Conservation (phyloP, 768 basidiomycete species). For the Pleurotus tuber-regium region DNA sequence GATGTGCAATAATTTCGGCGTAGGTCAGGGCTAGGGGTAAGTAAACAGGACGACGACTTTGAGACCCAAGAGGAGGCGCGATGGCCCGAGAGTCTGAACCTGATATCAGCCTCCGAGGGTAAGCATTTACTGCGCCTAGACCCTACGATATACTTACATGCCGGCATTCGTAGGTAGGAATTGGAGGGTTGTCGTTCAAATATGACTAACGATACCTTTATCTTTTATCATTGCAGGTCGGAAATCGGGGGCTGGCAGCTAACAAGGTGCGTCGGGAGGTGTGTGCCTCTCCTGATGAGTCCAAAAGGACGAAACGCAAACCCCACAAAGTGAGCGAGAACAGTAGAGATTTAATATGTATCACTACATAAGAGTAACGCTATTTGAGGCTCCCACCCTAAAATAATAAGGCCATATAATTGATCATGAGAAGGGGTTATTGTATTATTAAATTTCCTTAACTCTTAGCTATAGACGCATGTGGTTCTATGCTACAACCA, state of each 20-base stretch:
- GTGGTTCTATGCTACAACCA: slow-evolving; percentile 2
- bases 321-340: too few species aligned
- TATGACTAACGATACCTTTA: background rate
- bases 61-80: background rate
- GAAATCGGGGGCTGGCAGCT: background rate
- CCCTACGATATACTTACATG: too few species aligned
- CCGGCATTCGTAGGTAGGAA: too few species aligned
- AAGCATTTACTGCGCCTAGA: too few species aligned
- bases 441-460: background rate
- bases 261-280: background rate
- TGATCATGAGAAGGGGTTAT: background rate
- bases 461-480: background rate
- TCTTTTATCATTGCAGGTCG: background rate
- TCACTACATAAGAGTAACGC: too few species aligned
- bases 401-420: too few species aligned
- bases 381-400: too few species aligned
- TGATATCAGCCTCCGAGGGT: too few species aligned
- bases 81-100: background rate
- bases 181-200: background rate
- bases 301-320: background rate
- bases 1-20: background rate
- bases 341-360: too few species aligned
- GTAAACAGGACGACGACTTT: background rate
- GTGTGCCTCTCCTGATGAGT: background rate
- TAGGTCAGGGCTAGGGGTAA: background rate